A percentile compares a stretch with the other conserved stretches of the same genome.
phyloP scores from a whole-genome alignment of 805 yeast genomes.

The Saccharomycopsis guyanensis region DNA sequence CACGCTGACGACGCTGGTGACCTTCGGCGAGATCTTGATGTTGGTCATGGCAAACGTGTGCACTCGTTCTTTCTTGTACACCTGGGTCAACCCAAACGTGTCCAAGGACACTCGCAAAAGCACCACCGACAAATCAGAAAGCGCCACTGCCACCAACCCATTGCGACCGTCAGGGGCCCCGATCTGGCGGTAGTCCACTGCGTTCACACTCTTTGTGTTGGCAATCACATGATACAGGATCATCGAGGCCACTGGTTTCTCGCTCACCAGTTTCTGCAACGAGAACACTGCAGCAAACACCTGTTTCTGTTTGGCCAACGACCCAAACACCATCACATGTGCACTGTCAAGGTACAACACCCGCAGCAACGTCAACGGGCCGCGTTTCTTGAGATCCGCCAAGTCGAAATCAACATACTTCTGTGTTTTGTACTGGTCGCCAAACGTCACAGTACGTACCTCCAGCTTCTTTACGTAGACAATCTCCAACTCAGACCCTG shows the following conservation, averaged over 20 bases:
- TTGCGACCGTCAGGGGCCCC: slow-evolving; percentile 13
- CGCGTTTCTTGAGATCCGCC: not conserved
- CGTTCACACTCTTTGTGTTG: slow-evolving; percentile 14
- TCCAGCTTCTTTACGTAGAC: not conserved
- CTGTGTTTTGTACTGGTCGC: not conserved
- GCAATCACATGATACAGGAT: slow-evolving; percentile 3
- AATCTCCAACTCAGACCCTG: not conserved
- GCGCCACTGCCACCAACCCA: slow-evolving; percentile 17
- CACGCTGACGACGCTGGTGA: slow-evolving; percentile 57
- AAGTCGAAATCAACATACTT: not conserved
- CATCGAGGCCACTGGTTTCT: not conserved
- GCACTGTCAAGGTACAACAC: not conserved
- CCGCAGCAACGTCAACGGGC: not conserved
- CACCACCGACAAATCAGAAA: slow-evolving; percentile 15
- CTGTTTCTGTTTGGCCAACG: slow-evolving; percentile 4
- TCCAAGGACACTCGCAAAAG: slow-evolving; percentile 5
- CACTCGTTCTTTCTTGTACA: slow-evolving; percentile 48
- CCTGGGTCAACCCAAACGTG: slow-evolving; percentile 22
- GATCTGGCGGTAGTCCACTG: slow-evolving; percentile 12
- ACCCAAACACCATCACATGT: slow-evolving; percentile 11
- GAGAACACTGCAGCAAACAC: slow-evolving; percentile 7
- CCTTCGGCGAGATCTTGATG: slow-evolving; percentile 59
- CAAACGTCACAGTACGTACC: not conserved
- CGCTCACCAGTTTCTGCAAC: not conserved
- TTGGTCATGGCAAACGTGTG: slow-evolving; percentile 67